phyloP scores from a whole-genome alignment of 2,329 filamentous ascomycete species.

The Acephala macrosclerotiorum region DNA sequence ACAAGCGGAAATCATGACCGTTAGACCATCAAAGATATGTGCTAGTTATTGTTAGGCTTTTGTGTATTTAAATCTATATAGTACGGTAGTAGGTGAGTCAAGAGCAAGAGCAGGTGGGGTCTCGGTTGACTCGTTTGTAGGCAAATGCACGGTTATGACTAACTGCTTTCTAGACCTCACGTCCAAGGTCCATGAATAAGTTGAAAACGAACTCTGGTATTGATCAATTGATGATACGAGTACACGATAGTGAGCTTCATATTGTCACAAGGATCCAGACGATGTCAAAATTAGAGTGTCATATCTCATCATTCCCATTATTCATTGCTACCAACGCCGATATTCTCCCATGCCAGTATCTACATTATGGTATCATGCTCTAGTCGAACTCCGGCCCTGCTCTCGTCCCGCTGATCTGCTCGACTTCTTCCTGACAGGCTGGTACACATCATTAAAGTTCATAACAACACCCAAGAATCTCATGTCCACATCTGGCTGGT shows the following conservation, averaged over 20 bases:
- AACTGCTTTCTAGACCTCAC: background rate
- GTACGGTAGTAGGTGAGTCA: background rate
- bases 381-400: conserved; percentile 56
- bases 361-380: conserved; percentile 47
- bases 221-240: background rate
- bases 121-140: background rate
- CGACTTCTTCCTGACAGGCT: conserved; percentile 69
- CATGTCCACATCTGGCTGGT: conserved; percentile 95
- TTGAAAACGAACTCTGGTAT: background rate
- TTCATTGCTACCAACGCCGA: conserved; percentile 20
- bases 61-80: background rate
- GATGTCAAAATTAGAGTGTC: background rate
- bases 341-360: conserved; percentile 11
- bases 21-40: conserved; percentile 46
- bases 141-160: background rate
- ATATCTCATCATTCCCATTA: conserved; percentile 5
- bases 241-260: background rate
- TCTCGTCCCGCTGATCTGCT: conserved; percentile 28
- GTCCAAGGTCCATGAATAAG: background rate
- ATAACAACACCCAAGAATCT: conserved; percentile 95
- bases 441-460: conserved; percentile 99
- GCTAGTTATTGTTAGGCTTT: background rate
- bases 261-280: too few species aligned
- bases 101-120: background rate
- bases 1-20: conserved; percentile 50